A percentile compares a stretch with the other conserved stretches of the same genome.
phyloP scores from a whole-genome alignment of 257 asterid genomes.

The Jacaranda copaia region DNA sequence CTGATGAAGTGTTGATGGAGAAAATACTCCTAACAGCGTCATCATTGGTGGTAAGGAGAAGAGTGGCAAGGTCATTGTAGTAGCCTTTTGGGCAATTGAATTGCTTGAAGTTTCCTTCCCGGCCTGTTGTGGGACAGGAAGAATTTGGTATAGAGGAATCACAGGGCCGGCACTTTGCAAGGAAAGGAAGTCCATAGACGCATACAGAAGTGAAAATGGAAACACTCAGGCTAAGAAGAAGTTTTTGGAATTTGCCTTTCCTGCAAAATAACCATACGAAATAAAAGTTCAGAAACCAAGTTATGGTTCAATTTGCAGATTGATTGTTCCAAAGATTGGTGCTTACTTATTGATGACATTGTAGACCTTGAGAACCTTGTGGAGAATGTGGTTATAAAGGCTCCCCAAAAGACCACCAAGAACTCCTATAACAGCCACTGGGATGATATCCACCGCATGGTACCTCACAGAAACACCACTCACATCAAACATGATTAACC shows the following conservation, averaged over 20 bases:
- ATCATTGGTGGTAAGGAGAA: slow-evolving; percentile 80
- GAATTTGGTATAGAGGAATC: slow-evolving; percentile 54
- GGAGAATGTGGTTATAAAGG: slow-evolving; percentile 80
- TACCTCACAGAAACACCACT: slow-evolving; percentile 74
- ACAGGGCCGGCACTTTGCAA: slow-evolving; percentile 78
- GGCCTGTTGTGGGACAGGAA: slow-evolving; percentile 74
- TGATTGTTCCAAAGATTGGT: neutral
- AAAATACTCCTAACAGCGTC: slow-evolving; percentile 81
- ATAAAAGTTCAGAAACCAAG: slow-evolving; percentile 22
- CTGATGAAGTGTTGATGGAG: slow-evolving; percentile 75
- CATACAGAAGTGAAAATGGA: slow-evolving; percentile 85
- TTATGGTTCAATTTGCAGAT: too few relatives aligned
- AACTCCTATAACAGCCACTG: slow-evolving; percentile 76
- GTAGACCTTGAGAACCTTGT: slow-evolving; percentile 81
- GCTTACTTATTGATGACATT: slow-evolving; percentile 77
- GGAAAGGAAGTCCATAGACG: slow-evolving; percentile 85
- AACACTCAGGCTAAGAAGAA: slow-evolving; percentile 71
- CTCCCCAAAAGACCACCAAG: slow-evolving; percentile 87
- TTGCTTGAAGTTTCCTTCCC: slow-evolving; percentile 82
- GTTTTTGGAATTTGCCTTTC: slow-evolving; percentile 80
- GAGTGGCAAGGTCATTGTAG: slow-evolving; percentile 88
- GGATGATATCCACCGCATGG: slow-evolving; percentile 68
- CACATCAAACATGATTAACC: slow-evolving; percentile 87
- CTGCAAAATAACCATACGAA: slow-evolving; percentile 53
- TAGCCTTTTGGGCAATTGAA: slow-evolving; percentile 89